Conservation (phyloP, 2,329 filamentous ascomycete species). For the Cytospora piceicola region DNA sequence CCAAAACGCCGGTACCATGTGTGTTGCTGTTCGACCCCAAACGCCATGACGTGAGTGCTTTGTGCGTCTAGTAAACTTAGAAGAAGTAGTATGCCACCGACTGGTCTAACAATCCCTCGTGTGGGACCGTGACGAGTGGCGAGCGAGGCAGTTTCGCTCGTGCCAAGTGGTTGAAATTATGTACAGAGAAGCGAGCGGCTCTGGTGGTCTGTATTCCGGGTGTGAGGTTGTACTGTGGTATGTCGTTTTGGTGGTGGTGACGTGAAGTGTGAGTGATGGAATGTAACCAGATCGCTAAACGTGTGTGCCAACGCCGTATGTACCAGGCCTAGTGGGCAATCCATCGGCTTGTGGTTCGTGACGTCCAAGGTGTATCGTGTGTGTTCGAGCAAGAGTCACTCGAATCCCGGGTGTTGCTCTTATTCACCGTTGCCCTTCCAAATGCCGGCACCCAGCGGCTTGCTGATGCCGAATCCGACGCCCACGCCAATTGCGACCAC, state of each 20-base stretch:
- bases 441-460: constrained; percentile 61
- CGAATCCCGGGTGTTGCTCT: constrained; percentile 18
- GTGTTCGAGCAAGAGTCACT: constrained; percentile 8
- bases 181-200: constrained; percentile 25
- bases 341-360: background rate
- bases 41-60: constrained; percentile 18
- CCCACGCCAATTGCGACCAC: constrained; percentile 58
- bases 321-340: constrained; percentile 1
- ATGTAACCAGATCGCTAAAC: background rate
- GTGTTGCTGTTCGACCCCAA: constrained; percentile 20
- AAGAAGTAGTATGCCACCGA: constrained; percentile 17
- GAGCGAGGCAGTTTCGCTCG: constrained; percentile 8
- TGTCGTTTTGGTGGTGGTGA: background rate
- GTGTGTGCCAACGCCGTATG: background rate
- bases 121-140: background rate
- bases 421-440: constrained; percentile 49
- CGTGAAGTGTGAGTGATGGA: background rate
- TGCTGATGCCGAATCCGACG: constrained; percentile 65
- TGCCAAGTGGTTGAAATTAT: constrained; percentile 13
- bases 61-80: constrained; percentile 23
- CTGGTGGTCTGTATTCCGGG: constrained; percentile 17
- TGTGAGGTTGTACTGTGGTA: background rate
- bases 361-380: constrained; percentile 1
- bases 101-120: background rate
- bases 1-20: constrained; percentile 25